Conservation (phyloP, 176 grass and related monocot genomes). For the Aegilops umbellulata region DNA sequence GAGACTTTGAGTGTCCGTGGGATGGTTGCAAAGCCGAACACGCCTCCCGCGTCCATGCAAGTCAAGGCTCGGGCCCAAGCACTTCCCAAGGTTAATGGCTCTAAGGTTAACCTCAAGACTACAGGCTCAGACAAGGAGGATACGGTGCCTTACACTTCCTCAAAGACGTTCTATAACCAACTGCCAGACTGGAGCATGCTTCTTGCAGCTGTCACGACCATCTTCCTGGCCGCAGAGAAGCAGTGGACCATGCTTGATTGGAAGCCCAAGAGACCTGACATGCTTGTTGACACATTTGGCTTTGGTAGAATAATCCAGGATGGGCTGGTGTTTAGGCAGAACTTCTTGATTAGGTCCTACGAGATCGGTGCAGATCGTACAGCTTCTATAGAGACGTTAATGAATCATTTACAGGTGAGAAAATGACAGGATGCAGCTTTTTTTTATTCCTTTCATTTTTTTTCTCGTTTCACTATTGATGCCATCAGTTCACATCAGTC, state of each 20-base stretch:
- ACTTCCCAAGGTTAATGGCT: slow-evolving; percentile 82
- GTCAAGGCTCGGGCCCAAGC: slow-evolving; percentile 73
- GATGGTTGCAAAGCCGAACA: slow-evolving; percentile 59
- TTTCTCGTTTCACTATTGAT: not conserved
- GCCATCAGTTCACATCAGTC: slow-evolving; percentile 4
- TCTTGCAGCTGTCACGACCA: slow-evolving; percentile 89
- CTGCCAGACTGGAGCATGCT: slow-evolving; percentile 99
- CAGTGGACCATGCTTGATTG: slow-evolving; percentile 94
- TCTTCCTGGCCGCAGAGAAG: slow-evolving; percentile 95
- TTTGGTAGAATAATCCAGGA: slow-evolving; percentile 92
- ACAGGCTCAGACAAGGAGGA: slow-evolving; percentile 31
- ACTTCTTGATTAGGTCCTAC: slow-evolving; percentile 92
- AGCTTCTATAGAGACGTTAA: slow-evolving; percentile 95
- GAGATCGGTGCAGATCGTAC: slow-evolving; percentile 97
- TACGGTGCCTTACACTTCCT: slow-evolving; percentile 37
- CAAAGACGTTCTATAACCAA: slow-evolving; percentile 89
- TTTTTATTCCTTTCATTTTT: not conserved
- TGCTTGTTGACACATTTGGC: slow-evolving; percentile 85
- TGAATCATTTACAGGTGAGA: slow-evolving; percentile 98
- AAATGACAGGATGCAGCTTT: not conserved
- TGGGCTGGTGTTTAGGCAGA: slow-evolving; percentile 90
- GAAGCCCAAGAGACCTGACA: slow-evolving; percentile 95
- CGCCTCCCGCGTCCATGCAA: slow-evolving; percentile 45
- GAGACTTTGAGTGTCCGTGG: slow-evolving; percentile 63
- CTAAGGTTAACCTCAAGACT: slow-evolving; percentile 59